A percentile compares a stretch with the other conserved stretches of the same genome.
These are phyloP conservation scores for Trypanosoma avium DNA, from an alignment of 208 protist genomes.

Conservation along the genomic window DNA sequence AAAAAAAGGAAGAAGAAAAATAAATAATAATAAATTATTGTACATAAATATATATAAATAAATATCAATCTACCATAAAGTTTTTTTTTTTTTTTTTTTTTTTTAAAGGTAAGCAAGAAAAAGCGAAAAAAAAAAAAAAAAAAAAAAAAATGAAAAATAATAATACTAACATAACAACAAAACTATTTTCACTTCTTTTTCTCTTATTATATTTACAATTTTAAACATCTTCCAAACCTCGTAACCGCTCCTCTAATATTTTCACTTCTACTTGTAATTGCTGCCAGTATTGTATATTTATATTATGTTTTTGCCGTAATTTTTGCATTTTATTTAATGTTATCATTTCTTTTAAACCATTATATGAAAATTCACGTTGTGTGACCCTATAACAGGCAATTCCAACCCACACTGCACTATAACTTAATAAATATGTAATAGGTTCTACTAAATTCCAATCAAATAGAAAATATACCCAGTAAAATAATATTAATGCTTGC, in stretches of 20 bases:
- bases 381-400: constrained; percentile 63
- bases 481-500: constrained; percentile 56
- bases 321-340: constrained; percentile 6
- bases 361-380: constrained; percentile 55
- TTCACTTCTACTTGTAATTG: constrained; percentile 45
- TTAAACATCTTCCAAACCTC: constrained; percentile 37
- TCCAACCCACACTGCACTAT: constrained; percentile 68
- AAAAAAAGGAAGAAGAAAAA: too few relatives aligned
- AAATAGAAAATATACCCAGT: constrained; percentile 85
- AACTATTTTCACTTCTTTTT: too few relatives aligned
- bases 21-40: constrained; percentile 2
- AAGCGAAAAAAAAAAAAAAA: not conserved
- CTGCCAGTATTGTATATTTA: constrained; percentile 37
- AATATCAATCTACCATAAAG: not conserved
- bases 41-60: constrained; percentile 3
- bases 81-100: constrained; percentile 3
- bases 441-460: constrained; percentile 90
- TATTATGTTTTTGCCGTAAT: constrained; percentile 30
- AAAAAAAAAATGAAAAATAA: constrained; percentile 9
- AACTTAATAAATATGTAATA: constrained; percentile 84
- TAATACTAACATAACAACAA: not conserved
- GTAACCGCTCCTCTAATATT: constrained; percentile 34
- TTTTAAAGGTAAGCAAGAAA: not conserved
- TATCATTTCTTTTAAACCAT: constrained; percentile 34
- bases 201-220: too few relatives aligned